Conservation (phyloP, 139 green algal species). For the Tetradesmus lagerheimii region DNA sequence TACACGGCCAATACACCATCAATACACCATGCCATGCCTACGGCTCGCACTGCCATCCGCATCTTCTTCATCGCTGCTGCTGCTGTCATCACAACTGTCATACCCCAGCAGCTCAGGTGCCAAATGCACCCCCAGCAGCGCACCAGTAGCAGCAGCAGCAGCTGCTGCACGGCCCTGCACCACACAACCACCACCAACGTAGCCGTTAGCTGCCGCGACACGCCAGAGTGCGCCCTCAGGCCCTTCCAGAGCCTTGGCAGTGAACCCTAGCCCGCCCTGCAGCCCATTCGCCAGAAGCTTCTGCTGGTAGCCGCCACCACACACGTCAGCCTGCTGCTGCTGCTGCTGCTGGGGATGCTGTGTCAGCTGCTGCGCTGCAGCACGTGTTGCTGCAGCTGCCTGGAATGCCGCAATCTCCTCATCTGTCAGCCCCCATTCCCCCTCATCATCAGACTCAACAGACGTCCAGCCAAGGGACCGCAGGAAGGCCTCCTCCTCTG, state of each 20-base stretch:
- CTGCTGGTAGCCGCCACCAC: not conserved
- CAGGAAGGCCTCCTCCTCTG: conserved; percentile 71
- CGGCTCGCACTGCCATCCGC: not conserved
- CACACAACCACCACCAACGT: not conserved
- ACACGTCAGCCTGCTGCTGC: not conserved
- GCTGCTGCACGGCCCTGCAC: not conserved
- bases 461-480: conserved; percentile 66
- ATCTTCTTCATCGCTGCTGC: not conserved
- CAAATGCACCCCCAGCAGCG: not conserved
- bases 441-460: conserved; percentile 51
- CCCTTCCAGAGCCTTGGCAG: not conserved
- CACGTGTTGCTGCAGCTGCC: conserved; percentile 5
- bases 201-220: not conserved
- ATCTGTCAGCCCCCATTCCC: conserved; percentile 58
- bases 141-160: not conserved
- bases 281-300: not conserved
- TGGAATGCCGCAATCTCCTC: conserved; percentile 71
- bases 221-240: not conserved
- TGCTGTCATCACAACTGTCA: not conserved
- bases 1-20: not conserved
- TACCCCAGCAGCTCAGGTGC: not conserved
- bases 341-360: conserved; percentile 10
- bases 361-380: not conserved
- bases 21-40: not conserved
- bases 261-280: not conserved